Evolutionary conservation across 805 yeast genomes (phyloP).

Genomic region (Yarrowia sp.): DNA sequence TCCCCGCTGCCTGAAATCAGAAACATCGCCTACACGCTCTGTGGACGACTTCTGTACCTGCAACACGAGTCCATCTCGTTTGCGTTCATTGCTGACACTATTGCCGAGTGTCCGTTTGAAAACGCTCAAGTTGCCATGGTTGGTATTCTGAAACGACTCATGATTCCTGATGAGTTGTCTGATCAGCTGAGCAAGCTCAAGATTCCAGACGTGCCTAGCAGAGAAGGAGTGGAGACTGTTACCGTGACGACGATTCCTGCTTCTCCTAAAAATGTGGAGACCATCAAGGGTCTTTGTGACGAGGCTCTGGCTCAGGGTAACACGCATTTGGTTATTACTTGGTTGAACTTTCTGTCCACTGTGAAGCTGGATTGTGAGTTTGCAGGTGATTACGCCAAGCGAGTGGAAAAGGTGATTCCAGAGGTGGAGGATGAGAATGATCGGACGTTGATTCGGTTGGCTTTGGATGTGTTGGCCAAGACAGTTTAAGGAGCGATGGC

Average conservation of each 20-base stretch:
- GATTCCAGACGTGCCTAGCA: slow-evolving; percentile 4
- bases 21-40: slow-evolving; percentile 53
- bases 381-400: background rate
- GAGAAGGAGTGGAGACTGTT: background rate
- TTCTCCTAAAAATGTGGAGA: background rate
- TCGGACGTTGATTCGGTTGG: background rate
- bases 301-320: background rate
- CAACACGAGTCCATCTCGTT: slow-evolving; percentile 58
- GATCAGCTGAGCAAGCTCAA: slow-evolving; percentile 7
- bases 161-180: slow-evolving; percentile 15
- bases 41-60: slow-evolving; percentile 60
- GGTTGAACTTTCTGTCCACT: slow-evolving; percentile 19
- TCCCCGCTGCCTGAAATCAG: slow-evolving; percentile 43
- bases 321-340: slow-evolving; percentile 8
- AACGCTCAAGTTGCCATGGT: slow-evolving; percentile 59
- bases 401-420: slow-evolving; percentile 3
- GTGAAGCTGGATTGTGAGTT: slow-evolving; percentile 2
- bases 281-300: slow-evolving; percentile 1
- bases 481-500: background rate
- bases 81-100: slow-evolving; percentile 60
- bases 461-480: background rate
- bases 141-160: slow-evolving; percentile 55
- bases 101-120: slow-evolving; percentile 64
- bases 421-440: slow-evolving; percentile 18
- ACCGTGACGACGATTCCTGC: background rate